Conservation (phyloP, 2,329 filamentous ascomycete genomes). For the Aspergillus quadricinctus region DNA sequence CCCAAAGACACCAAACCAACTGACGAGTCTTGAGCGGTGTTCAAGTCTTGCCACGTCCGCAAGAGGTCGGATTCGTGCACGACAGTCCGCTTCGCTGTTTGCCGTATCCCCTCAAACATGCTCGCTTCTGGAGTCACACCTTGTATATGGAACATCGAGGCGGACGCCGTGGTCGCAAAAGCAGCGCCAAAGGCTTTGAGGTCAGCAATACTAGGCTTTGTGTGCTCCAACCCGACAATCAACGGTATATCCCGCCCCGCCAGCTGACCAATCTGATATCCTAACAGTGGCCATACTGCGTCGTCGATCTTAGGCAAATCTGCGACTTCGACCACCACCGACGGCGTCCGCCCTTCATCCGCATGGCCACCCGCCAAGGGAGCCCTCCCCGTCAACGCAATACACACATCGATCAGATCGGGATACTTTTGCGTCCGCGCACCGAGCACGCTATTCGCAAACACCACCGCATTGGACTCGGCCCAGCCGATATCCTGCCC, state of each 20-base stretch:
- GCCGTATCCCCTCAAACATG: conserved; percentile 5
- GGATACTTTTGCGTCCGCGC: conserved; percentile 46
- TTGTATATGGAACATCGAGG: conserved; percentile 44
- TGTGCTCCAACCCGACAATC: conserved; percentile 30
- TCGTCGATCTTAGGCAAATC: conserved; percentile 23
- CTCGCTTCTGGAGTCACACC: conserved; percentile 39
- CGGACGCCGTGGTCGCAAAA: conserved; percentile 41
- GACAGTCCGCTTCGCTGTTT: neutral
- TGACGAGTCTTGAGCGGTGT: conserved; percentile 8
- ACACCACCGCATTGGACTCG: conserved; percentile 46
- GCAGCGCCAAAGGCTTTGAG: conserved; percentile 45
- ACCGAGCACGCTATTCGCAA: conserved; percentile 45
- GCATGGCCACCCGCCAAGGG: neutral
- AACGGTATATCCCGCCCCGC: conserved; percentile 32
- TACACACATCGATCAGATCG: conserved; percentile 43
- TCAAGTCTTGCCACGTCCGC: conserved; percentile 16
- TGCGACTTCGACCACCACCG: conserved; percentile 8
- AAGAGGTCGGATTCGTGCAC: conserved; percentile 2
- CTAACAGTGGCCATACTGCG: conserved; percentile 37
- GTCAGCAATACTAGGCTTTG: conserved; percentile 22
- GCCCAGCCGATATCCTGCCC: conserved; percentile 44
- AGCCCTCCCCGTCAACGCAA: conserved; percentile 38
- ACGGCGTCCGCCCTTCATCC: conserved; percentile 17
- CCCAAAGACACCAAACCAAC: conserved; percentile 42
- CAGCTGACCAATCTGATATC: conserved; percentile 34